phyloP scores from a whole-genome alignment of 2,329 filamentous ascomycete species.

The Keithomyces neogunnii region DNA sequence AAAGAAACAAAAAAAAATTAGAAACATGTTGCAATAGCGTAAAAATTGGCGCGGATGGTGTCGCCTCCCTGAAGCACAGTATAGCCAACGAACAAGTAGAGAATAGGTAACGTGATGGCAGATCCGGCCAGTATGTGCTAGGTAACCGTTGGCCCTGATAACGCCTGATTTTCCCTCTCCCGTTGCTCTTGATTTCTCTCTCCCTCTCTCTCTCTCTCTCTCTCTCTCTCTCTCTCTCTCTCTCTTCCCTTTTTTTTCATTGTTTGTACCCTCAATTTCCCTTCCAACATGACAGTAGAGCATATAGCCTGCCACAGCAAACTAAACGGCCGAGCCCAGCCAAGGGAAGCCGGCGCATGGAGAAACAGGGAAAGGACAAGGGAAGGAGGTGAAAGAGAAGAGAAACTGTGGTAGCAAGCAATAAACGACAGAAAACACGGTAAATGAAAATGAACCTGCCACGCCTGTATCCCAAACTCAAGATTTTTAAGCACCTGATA shows the following conservation, averaged over 20 bases:
- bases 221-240: too few relatives aligned
- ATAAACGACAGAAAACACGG: background rate
- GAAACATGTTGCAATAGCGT: background rate
- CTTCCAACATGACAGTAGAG: too few relatives aligned
- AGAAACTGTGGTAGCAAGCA: background rate
- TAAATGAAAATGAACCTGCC: slow-evolving; percentile 2
- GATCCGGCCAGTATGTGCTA: background rate
- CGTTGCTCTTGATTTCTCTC: too few relatives aligned
- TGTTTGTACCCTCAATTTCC: too few relatives aligned
- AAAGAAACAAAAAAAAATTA: background rate
- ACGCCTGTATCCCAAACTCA: slow-evolving; percentile 1
- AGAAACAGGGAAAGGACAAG: background rate
- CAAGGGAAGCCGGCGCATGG: too few relatives aligned
- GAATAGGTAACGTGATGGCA: background rate
- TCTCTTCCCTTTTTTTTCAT: too few relatives aligned
- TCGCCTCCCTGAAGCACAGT: background rate
- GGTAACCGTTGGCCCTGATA: background rate
- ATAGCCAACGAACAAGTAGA: background rate
- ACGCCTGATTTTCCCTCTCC: background rate
- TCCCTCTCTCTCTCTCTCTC: too few relatives aligned
- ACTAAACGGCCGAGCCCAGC: too few relatives aligned
- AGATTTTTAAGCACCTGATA: slow-evolving; percentile 5
- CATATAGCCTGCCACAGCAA: too few relatives aligned
- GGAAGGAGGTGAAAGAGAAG: background rate
- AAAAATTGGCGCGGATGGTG: background rate